Evolutionary conservation across 2,329 filamentous ascomycete species (phyloP).

Genomic region (Chalaropsis ovoidea): DNA sequence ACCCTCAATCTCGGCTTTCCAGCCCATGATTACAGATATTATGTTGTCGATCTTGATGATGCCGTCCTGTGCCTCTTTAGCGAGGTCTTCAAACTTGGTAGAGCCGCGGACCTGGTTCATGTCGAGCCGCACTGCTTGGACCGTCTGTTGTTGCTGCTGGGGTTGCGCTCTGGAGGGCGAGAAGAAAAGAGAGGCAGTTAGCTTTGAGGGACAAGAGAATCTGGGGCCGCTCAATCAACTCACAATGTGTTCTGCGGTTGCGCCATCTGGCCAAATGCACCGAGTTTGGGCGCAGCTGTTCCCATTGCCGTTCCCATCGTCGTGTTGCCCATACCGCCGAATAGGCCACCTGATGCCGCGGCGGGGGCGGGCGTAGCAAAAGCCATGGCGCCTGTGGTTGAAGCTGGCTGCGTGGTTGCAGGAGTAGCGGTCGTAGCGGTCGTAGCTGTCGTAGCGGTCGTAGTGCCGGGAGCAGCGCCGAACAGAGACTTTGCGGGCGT

Average conservation of each 20-base stretch:
- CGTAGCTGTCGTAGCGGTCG: too few species aligned
- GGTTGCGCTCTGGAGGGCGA: conserved; percentile 13
- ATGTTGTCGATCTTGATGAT: conserved; percentile 69
- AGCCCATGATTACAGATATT: conserved; percentile 69
- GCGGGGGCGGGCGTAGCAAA: conserved; percentile 12
- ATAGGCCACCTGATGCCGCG: conserved; percentile 27
- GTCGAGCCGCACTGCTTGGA: conserved; percentile 69
- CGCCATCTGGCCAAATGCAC: conserved; percentile 15
- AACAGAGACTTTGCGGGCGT: conserved; percentile 27
- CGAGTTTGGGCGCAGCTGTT: conserved; percentile 10
- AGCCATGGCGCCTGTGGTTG: background rate
- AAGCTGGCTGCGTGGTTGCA: conserved; percentile 25
- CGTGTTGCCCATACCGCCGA: conserved; percentile 18
- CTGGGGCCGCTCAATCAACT: background rate
- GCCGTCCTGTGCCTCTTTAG: conserved; percentile 67
- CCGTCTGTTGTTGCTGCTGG: conserved; percentile 41
- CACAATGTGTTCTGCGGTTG: conserved; percentile 9
- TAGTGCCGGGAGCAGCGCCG: conserved; percentile 13
- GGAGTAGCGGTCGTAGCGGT: conserved; percentile 17
- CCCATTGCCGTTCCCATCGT: conserved; percentile 4
- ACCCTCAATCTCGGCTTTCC: conserved; percentile 65
- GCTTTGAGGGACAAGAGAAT: background rate
- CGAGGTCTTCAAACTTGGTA: conserved; percentile 83
- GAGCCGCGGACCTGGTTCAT: conserved; percentile 69
- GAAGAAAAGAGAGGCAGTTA: background rate